phyloP scores from a whole-genome alignment of 2,329 filamentous ascomycete genomes.

The Raffaelea arxii region DNA sequence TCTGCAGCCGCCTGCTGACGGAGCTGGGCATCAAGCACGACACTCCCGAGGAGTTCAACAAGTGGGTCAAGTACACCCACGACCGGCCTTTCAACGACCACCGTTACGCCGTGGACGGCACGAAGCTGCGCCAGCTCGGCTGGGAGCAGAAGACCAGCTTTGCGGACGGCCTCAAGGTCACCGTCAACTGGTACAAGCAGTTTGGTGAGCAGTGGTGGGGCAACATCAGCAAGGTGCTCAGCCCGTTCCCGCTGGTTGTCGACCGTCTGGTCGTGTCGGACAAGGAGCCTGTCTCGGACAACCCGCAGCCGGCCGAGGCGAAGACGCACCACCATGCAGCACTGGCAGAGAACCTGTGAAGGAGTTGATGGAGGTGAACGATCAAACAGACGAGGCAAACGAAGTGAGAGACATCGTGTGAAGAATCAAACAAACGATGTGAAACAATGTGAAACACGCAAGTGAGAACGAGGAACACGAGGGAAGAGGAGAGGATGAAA shows the following conservation, averaged over 20 bases:
- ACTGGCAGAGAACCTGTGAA: background rate
- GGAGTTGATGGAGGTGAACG: background rate
- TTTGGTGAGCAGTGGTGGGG: constrained; percentile 65
- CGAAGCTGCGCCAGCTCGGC: constrained; percentile 55
- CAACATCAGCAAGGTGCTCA: constrained; percentile 58
- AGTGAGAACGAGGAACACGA: too few species aligned
- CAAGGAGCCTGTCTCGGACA: constrained; percentile 27
- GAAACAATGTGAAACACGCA: too few species aligned
- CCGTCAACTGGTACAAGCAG: constrained; percentile 59
- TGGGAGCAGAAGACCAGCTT: constrained; percentile 61
- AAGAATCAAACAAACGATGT: too few species aligned
- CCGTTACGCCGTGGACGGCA: constrained; percentile 61
- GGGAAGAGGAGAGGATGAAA: too few species aligned
- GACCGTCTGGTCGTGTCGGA: constrained; percentile 45
- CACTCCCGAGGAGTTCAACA: constrained; percentile 41
- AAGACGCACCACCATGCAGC: constrained; percentile 4
- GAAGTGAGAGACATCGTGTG: too few species aligned
- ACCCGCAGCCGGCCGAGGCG: constrained; percentile 15
- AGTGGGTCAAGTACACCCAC: constrained; percentile 64
- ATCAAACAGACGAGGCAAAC: too few species aligned
- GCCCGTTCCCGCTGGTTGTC: constrained; percentile 54
- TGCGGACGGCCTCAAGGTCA: constrained; percentile 50
- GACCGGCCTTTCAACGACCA: constrained; percentile 74
- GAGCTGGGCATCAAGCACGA: constrained; percentile 48
- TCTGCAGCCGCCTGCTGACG: constrained; percentile 56